Base-by-base conservation (phyloP, 176 grass and related monocot species). In the Ensete glaucum region DNA sequence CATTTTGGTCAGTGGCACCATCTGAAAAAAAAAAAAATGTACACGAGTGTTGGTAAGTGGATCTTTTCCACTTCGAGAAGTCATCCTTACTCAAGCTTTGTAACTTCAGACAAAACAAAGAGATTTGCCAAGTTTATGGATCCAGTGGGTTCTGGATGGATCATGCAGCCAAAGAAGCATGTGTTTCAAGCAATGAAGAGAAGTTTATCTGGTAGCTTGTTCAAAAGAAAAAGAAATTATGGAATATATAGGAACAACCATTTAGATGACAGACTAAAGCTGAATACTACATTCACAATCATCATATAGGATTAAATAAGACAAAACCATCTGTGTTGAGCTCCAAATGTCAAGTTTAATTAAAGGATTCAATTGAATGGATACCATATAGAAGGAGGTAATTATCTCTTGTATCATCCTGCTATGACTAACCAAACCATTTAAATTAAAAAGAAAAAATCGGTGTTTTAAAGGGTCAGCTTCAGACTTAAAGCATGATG, bases 11-110 rank as follows among this genome's bases (percentile, higher is more conserved):
- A n/a, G 10, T 9, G 6, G 0, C 62, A 67, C 12, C 64, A 80
- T 76, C 85, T 87, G 72, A 1, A 25, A 0, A 25, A 25, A 25
- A 25, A 1, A 25, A 19, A 62, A 63, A 59, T 19, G 54, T 63
- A 51, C n/a, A 58, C 8, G 22, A 71, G 67, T 49, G 4, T 48
- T 21, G 24, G 24, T 43, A 50, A 34, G 14, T 0, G 53, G 11
- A 56, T 59, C 17, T 76, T 64, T 63, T 6, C 34, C 34, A 43
- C 9, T 12, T 50, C 16, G 7, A 76, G 14, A 17, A 76, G 20
- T 63, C 14, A 8, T 63, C 16, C 12, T 24, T 50, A 14, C 68
- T 9, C 34, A 6, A 43, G 34, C 34, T 43, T 43, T 43, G 5
- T 43, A 43, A 43, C 34, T 43, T 43, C 34, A 43, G 34, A 6